Conservation (phyloP, 805 yeast genomes). For the Saccharomycopsis fermentans region DNA sequence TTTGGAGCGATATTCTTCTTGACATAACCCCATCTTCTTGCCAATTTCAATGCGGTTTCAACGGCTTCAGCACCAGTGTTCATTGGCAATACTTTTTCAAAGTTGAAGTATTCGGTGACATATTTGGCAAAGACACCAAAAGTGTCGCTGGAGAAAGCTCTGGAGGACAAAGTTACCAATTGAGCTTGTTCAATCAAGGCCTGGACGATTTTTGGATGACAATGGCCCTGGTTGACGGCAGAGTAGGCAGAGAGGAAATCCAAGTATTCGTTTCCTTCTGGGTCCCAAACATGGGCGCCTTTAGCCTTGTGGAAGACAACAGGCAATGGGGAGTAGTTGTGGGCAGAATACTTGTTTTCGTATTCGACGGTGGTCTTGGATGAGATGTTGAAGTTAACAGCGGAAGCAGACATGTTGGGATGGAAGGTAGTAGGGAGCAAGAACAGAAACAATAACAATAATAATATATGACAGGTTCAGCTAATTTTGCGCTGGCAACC, state of each 20-base stretch:
- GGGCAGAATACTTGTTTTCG: constrained; percentile 83
- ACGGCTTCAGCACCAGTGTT: constrained; percentile 99
- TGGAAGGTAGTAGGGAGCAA: too few relatives aligned
- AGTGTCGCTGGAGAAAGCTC: constrained; percentile 86
- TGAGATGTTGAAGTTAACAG: constrained; percentile 37
- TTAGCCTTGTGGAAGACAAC: constrained; percentile 79
- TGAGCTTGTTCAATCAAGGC: constrained; percentile 86
- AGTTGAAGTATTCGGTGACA: constrained; percentile 78
- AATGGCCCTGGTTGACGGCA: constrained; percentile 96
- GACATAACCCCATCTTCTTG: constrained; percentile 95
- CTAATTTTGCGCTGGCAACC: too few relatives aligned
- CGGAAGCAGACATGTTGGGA: neutral
- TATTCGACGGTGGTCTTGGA: constrained; percentile 54
- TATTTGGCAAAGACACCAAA: constrained; percentile 83
- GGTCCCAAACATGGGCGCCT: constrained; percentile 97
- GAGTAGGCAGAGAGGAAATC: constrained; percentile 93
- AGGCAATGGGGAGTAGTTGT: constrained; percentile 94
- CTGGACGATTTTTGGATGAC: constrained; percentile 83
- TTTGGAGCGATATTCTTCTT: constrained; percentile 73
- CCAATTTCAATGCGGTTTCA: constrained; percentile 86
- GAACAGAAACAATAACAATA: too few relatives aligned
- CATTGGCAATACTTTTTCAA: constrained; percentile 94
- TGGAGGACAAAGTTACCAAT: constrained; percentile 72
- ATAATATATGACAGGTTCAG: too few relatives aligned
- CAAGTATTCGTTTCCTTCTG: constrained; percentile 88